Evolutionary conservation across 345 rosid genomes (phyloP), one percentile per base, ranked within the genome.

Genomic region (Rhodamnia argentea): DNA sequence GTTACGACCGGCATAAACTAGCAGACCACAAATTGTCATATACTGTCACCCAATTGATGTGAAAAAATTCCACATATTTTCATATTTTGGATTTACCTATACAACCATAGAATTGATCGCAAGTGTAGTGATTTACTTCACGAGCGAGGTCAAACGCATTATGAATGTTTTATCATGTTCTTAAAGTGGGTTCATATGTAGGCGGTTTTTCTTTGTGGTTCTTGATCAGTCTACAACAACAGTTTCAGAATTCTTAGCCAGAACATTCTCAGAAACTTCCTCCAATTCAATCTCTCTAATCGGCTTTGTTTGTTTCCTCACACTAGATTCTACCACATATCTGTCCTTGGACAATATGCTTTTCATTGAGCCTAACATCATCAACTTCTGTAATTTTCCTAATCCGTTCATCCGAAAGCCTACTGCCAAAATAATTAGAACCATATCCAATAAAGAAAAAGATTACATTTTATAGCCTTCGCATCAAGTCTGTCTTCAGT

Each of bases 141-240:
- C 1, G 2, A 0, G 42, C 1, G 0, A 29, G 22, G 18, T 62
- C 6, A 29, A 9, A 40, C 20, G 10, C 0, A 6, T 13, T 1
- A 60, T 14, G 20, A 14, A 60, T 60, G 74, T 14, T 14, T 60
- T n/a, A n/a, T 59, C 18, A 5, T 13, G 1, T 60, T 60, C 40
- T 27, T 27, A 3, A 14, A 60, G 74, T 7, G 20, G 12, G 40
- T 60, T 60, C 20, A 27, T 20, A 6, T 7, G 18, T 27, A 14
- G 10, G 37, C n/a, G 10, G 20, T 37, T 60, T 60, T 29, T 60
- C 8, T 1, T 60, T 60, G 27, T 27, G 20, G 18, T 60, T 58
- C 10, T 14, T 3, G 4, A 6, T 60, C 10, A 6, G 10, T 14
- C 18, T 27, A 27, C 5, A 7, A 2, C 74, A 27, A 60, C 1